Percentiles rank a stretch among this genome's conserved stretches.
phyloP scores from a whole-genome alignment of 1,139 yeast species.

The Debaryomyces nepalensis region DNA sequence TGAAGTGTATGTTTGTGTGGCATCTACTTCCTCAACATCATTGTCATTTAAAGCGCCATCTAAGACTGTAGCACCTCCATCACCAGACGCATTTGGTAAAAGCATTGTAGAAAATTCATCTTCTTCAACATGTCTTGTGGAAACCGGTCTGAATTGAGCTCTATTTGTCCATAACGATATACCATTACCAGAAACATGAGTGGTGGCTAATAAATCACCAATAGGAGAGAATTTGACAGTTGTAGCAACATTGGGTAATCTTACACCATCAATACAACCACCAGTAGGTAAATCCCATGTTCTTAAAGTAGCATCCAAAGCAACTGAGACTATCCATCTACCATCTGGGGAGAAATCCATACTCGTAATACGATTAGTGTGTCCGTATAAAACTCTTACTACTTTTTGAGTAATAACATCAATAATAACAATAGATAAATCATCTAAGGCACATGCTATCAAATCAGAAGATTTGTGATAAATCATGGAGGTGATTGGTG shows the following conservation, averaged over 20 bases:
- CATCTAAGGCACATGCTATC: slow-evolving; percentile 85
- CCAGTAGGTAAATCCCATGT: slow-evolving; percentile 99
- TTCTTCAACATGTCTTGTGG: slow-evolving; percentile 79
- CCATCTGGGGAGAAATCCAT: slow-evolving; percentile 95
- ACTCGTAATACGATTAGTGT: slow-evolving; percentile 83
- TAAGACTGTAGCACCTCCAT: slow-evolving; percentile 72
- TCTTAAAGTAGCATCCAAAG: slow-evolving; percentile 85
- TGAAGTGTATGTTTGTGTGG: slow-evolving; percentile 50
- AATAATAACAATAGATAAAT: slow-evolving; percentile 78
- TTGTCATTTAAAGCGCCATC: slow-evolving; percentile 69
- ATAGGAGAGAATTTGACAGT: slow-evolving; percentile 79
- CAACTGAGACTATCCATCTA: slow-evolving; percentile 87
- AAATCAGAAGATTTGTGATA: slow-evolving; percentile 85
- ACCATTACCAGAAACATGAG: slow-evolving; percentile 91
- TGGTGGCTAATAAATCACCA: slow-evolving; percentile 91
- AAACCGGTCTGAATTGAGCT: slow-evolving; percentile 77
- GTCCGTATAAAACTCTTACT: slow-evolving; percentile 90
- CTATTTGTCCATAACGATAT: slow-evolving; percentile 91
- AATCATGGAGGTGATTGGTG: slow-evolving; percentile 78
- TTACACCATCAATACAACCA: slow-evolving; percentile 92
- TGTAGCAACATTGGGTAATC: slow-evolving; percentile 78
- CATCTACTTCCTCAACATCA: slow-evolving; percentile 28
- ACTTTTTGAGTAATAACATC: slow-evolving; percentile 82
- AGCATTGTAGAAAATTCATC: slow-evolving; percentile 64
- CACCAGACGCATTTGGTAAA: slow-evolving; percentile 81